These are phyloP conservation scores for Fusarium veterinarium DNA, from an alignment of 2,329 filamentous ascomycete genomes.

Conservation along the genomic window DNA sequence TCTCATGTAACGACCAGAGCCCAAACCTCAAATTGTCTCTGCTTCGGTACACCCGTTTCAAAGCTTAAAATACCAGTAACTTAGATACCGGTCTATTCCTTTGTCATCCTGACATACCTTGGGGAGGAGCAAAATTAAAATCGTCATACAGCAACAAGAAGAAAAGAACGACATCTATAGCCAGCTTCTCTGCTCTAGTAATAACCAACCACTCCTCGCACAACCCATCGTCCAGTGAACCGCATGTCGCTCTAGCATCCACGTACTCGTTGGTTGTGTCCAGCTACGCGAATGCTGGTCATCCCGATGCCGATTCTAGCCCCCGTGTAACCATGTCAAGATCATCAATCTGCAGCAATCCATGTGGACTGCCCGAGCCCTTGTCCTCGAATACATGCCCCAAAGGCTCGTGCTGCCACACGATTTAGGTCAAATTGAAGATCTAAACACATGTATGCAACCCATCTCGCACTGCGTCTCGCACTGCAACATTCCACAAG, in stretches of 20 bases:
- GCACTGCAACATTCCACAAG: conserved; percentile 15
- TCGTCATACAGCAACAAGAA: background rate
- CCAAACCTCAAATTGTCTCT: background rate
- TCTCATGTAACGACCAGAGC: background rate
- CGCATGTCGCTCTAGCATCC: background rate
- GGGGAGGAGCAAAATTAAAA: background rate
- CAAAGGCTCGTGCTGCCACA: conserved; percentile 33
- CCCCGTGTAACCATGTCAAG: conserved; percentile 28
- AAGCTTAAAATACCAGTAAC: background rate
- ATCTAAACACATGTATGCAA: conserved; percentile 20
- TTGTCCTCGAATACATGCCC: conserved; percentile 19
- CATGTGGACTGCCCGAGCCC: conserved; percentile 15
- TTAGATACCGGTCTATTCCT: background rate
- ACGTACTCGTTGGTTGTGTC: background rate
- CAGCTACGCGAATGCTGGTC: conserved; percentile 7
- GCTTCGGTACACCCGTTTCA: background rate
- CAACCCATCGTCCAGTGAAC: background rate
- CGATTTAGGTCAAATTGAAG: conserved; percentile 15
- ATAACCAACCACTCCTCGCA: background rate
- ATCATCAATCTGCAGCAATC: conserved; percentile 36
- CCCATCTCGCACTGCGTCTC: conserved; percentile 6
- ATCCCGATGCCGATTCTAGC: conserved; percentile 19
- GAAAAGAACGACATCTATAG: background rate
- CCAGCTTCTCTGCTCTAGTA: background rate
- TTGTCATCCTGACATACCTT: background rate